Evolutionary conservation across 2,329 filamentous ascomycete genomes (phyloP), one percentile per base, ranked within the genome.

Genomic region (Colletotrichum ledebouriae): DNA sequence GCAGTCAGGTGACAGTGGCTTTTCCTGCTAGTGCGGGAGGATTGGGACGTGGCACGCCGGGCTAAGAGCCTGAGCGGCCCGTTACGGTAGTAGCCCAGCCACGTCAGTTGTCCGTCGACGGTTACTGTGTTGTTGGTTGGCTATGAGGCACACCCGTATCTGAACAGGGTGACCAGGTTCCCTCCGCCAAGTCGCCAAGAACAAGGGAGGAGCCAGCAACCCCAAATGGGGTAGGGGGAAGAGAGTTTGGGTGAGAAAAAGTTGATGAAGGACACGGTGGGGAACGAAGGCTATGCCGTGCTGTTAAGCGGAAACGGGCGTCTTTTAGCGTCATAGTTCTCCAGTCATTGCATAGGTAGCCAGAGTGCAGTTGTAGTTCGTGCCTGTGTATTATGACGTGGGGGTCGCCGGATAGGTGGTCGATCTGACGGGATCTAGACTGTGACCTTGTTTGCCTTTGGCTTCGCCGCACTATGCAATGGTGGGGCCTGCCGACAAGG

Each of bases 401-500:
- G 61, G 65, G 55, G 41, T 59, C 42, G 13, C 50, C 13, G 11
- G n/a, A 33, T 37, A 10, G 22, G 46, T 57, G 25, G 60, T 56
- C 56, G 53, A 59, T 59, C 55, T 59, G 41, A 17, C 65, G 55
- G 65, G 61, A 65, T 59, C 65, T 64, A 59, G 55, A 59, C 55
- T 65, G 50, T 65, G 37, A 53, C 59, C 59, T 46, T 34, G 17
- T 65, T 56, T 63, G 50, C 39, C 59, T 56, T 59, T 59, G 61
- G 34, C 61, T 68, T 65, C 65, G 65, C 61, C 65, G 65, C 65
- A 68, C 41, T 17, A 17, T 17, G 17, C 65, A 59, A 65, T 65
- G 61, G 55, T 68, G 55, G 44, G 33, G 41, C 65, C 55, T 68
- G 49, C 47, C 61, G 55, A 61, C 39, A 47, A 61, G 65, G 61